Percentiles rank a stretch among this genome's conserved stretches.
These are phyloP conservation scores for Phytophthora pini DNA, from an alignment of 352 stramenopile genomes.

Conservation along the genomic window DNA sequence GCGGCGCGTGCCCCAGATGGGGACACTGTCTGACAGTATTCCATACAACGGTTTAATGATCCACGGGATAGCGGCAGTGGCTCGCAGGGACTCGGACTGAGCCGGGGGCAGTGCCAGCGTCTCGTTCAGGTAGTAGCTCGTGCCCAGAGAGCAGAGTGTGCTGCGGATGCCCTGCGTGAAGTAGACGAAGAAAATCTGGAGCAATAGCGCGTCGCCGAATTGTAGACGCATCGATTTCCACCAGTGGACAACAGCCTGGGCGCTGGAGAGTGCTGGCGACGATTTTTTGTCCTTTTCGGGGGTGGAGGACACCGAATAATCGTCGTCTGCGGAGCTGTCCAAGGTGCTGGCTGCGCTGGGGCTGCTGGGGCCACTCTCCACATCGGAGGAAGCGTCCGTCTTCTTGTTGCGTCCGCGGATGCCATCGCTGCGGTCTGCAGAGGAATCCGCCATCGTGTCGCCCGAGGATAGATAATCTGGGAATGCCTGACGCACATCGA, in stretches of 20 bases:
- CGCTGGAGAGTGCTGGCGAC: slow-evolving; percentile 22
- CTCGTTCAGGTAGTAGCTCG: slow-evolving; percentile 85
- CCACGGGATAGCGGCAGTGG: slow-evolving; percentile 77
- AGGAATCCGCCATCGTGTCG: slow-evolving; percentile 7
- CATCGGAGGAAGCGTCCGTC: slow-evolving; percentile 18
- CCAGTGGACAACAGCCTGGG: slow-evolving; percentile 60
- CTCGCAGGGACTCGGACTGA: slow-evolving; percentile 71
- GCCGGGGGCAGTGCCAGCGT: slow-evolving; percentile 68
- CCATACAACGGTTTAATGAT: slow-evolving; percentile 86
- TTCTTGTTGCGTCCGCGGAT: slow-evolving; percentile 75
- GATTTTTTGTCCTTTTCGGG: slow-evolving; percentile 21
- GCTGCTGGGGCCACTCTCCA: slow-evolving; percentile 17
- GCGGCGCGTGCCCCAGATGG: slow-evolving; percentile 73
- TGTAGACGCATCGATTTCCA: slow-evolving; percentile 66
- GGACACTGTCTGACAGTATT: slow-evolving; percentile 79
- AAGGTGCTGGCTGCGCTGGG: slow-evolving; percentile 14
- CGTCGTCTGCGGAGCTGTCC: slow-evolving; percentile 15
- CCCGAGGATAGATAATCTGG: not conserved
- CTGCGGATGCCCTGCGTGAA: slow-evolving; percentile 82
- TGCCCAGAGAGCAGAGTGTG: slow-evolving; percentile 78
- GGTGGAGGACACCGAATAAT: slow-evolving; percentile 5
- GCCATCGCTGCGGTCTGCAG: slow-evolving; percentile 32
- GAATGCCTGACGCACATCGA: not conserved
- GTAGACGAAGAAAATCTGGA: slow-evolving; percentile 89
- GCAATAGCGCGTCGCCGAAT: slow-evolving; percentile 70